phyloP scores from a whole-genome alignment of 2,329 filamentous ascomycete species.

The Bipolaris bicolor region DNA sequence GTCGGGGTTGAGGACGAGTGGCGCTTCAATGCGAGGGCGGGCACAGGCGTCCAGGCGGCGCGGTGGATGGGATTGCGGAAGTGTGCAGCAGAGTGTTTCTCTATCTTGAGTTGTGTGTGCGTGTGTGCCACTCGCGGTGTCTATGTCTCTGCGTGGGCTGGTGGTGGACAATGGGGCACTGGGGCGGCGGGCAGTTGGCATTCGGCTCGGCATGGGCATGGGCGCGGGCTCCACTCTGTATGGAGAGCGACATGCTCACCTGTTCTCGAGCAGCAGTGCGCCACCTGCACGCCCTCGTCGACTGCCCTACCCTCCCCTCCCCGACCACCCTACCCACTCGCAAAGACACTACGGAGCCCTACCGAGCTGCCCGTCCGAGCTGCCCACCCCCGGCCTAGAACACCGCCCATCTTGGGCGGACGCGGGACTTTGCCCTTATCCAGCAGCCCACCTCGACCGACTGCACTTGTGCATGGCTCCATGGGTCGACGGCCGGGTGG shows the following conservation, averaged over 20 bases:
- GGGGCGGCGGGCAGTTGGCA: neutral
- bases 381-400: constrained; percentile 3
- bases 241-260: constrained; percentile 17
- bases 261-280: constrained; percentile 13
- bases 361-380: constrained; percentile 5
- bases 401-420: neutral
- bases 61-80: neutral
- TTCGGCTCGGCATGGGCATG: neutral
- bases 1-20: neutral
- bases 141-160: neutral
- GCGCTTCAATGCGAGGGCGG: neutral
- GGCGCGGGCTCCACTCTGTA: constrained; percentile 9
- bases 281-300: constrained; percentile 12
- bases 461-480: neutral
- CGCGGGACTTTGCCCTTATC: neutral
- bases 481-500: neutral
- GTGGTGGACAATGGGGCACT: neutral
- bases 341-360: constrained; percentile 10
- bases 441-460: neutral
- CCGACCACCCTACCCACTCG: neutral
- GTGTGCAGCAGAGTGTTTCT: neutral
- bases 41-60: neutral
- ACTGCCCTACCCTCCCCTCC: neutral
- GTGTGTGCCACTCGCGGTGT: too few relatives aligned
- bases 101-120: neutral